Evolutionary conservation across 1,139 yeast genomes (phyloP).

Genomic region (Geotrichum carabidarum): DNA sequence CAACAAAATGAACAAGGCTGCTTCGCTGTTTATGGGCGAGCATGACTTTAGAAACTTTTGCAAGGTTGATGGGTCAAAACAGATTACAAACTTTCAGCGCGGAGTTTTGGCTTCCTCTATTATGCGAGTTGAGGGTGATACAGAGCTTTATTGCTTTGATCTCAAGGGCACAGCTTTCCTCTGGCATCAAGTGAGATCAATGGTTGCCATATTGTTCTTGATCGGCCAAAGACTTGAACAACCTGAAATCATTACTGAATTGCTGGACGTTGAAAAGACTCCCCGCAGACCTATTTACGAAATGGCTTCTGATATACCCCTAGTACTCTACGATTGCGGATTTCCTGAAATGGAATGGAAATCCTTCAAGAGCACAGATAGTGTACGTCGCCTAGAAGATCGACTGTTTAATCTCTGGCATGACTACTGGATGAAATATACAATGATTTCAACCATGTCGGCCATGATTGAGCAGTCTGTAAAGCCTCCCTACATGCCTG

Average conservation of each 20-base stretch:
- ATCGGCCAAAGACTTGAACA: constrained; percentile 75
- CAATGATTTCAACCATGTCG: constrained; percentile 33
- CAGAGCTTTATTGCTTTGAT: constrained; percentile 57
- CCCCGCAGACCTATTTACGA: constrained; percentile 78
- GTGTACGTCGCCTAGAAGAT: constrained; percentile 25
- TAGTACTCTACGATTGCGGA: constrained; percentile 82
- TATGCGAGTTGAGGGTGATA: constrained; percentile 22
- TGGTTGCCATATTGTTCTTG: constrained; percentile 76
- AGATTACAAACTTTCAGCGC: constrained; percentile 69
- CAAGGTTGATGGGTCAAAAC: constrained; percentile 90
- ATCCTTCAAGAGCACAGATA: constrained; percentile 23
- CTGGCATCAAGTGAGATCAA: constrained; percentile 98
- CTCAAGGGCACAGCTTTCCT: constrained; percentile 84
- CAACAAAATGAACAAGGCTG: constrained; percentile 65
- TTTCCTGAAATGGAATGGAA: constrained; percentile 67
- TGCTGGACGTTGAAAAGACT: constrained; percentile 53
- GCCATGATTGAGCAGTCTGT: constrained; percentile 23
- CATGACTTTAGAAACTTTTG: constrained; percentile 95
- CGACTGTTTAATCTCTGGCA: constrained; percentile 33
- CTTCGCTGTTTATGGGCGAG: constrained; percentile 57
- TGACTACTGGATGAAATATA: constrained; percentile 37
- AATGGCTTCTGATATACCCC: constrained; percentile 90
- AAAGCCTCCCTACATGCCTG: constrained; percentile 8
- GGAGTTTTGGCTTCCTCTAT: constrained; percentile 41
- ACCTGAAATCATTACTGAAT: constrained; percentile 51